Conservation (phyloP, 371 early-diverging fungal species). For the Mortierella sp. region DNA sequence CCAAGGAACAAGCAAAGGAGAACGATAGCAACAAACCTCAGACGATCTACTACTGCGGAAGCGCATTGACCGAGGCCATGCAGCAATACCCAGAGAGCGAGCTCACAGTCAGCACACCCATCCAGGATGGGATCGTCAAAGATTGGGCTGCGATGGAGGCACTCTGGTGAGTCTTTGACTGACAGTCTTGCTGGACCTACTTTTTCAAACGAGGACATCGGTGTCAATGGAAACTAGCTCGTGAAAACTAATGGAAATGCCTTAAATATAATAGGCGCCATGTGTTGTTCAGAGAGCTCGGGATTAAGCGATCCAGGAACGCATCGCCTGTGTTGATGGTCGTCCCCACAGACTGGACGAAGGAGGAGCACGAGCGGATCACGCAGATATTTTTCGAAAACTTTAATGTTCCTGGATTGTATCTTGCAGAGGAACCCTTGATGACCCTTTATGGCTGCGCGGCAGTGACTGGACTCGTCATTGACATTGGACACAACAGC, state of each 20-base stretch:
- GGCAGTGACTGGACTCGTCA: constrained; percentile 82
- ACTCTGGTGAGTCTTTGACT: constrained; percentile 66
- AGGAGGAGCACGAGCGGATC: constrained; percentile 84
- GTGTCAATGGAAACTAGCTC: not conserved
- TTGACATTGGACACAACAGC: constrained; percentile 90
- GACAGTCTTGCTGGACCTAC: not conserved
- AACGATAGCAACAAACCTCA: constrained; percentile 37
- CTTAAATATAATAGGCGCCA: constrained; percentile 67
- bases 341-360: constrained; percentile 88
- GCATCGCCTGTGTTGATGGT: constrained; percentile 82
- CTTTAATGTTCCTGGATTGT: constrained; percentile 90
- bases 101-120: constrained; percentile 62
- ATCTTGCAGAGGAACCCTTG: constrained; percentile 87
- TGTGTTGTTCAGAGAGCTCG: constrained; percentile 82
- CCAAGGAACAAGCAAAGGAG: constrained; percentile 30
- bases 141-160: constrained; percentile 87
- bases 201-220: not conserved
- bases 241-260: not conserved
- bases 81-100: constrained; percentile 39
- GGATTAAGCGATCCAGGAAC: constrained; percentile 82
- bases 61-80: constrained; percentile 51
- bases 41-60: constrained; percentile 60
- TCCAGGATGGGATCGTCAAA: constrained; percentile 71
- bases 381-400: constrained; percentile 93
- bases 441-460: constrained; percentile 87